Conservation (phyloP, 2,329 filamentous ascomycete species). For the Xylariaceae sp. region DNA sequence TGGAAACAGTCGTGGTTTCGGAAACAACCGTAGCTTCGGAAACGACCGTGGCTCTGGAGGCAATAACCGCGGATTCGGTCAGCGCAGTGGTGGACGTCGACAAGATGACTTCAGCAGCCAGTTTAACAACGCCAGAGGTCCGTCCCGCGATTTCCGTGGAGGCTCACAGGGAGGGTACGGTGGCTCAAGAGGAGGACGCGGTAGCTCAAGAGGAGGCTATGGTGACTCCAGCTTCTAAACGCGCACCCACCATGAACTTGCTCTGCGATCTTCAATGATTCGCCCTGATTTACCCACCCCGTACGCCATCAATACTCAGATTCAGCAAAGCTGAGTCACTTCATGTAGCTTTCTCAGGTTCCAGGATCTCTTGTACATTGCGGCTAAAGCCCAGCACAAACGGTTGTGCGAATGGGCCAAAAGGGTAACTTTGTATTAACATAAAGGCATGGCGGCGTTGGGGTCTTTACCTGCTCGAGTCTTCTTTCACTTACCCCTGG, state of each 20-base stretch:
- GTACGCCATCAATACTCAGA: background rate
- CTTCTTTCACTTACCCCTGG: constrained; percentile 11
- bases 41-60: background rate
- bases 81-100: constrained; percentile 1
- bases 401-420: constrained; percentile 7
- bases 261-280: too few relatives aligned
- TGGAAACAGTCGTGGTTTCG: background rate
- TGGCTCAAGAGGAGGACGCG: constrained; percentile 1
- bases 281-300: background rate
- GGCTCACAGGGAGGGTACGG: background rate
- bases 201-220: constrained; percentile 1
- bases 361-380: constrained; percentile 5
- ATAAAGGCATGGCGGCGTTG: constrained; percentile 13
- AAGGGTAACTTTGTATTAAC: too few relatives aligned
- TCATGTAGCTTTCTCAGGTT: constrained; percentile 10
- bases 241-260: background rate
- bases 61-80: constrained; percentile 5
- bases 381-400: background rate
- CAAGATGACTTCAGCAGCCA: constrained; percentile 1
- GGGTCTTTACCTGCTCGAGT: constrained; percentile 19
- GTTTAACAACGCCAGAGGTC: background rate
- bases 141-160: background rate
- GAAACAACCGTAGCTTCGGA: background rate
- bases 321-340: background rate
- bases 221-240: constrained; percentile 8